Base-by-base conservation (phyloP, 805 yeast species). In the Huiozyma sinensis region DNA sequence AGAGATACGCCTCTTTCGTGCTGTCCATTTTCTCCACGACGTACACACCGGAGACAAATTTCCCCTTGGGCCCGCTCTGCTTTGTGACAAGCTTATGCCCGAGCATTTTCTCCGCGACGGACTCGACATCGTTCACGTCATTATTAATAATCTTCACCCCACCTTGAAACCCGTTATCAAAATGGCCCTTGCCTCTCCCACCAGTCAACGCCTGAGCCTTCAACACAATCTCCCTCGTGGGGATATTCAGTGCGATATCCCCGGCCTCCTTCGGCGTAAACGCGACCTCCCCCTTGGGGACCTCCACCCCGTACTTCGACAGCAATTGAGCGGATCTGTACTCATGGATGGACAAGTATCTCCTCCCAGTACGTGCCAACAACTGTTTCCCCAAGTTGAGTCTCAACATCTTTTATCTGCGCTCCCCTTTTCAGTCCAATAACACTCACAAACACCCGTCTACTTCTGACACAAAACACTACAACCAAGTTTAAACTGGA, bases 121-220 rank as follows among this genome's bases (percentile, higher is more conserved):
- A 83, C 66, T 73, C 75, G 47, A 95, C 96, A 71, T 90, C 89
- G 61, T 82, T 83, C 38, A 96, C 80, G 46, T 89, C 72, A 46
- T 81, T 72, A 38, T 33, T 28, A 6, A 32, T 11, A 56, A 92
- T 75, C 71, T 87, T 83, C 60, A 92, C 96, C 73, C 98, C 99
- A 42, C 97, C 95, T 71, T 90, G 80, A 64, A 86, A 79, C 43
- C 98, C 98, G 58, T 80, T 81, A 70, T 89, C 96, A 54, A 92
- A 89, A 68, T 86, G 89, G 51, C 99, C 99, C 69, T 92, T 92
- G 70, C 99, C 99, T 71, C 99, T 82, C 63, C 99, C 99, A 71
- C 99, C 99, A 47, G 99, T 89, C 61, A 92, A 76, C 40, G 96
- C 97, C 72, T 92, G 99, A 49, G 98, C 98, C 74, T 92, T 92